Conservation (phyloP, 2,329 filamentous ascomycete genomes). For the Paradendryphiella salina region DNA sequence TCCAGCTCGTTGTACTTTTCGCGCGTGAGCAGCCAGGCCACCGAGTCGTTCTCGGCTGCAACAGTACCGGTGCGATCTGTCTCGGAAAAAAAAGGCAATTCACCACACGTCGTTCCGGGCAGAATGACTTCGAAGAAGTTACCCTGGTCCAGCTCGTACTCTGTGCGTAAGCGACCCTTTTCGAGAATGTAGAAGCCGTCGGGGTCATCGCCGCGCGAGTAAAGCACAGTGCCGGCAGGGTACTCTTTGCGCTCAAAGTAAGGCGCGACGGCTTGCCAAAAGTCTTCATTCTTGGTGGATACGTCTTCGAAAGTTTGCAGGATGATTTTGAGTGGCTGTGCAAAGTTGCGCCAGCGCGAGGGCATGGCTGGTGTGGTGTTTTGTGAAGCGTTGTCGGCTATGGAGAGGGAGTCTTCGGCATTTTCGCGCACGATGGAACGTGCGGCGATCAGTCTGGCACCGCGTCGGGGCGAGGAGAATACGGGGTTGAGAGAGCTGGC, state of each 20-base stretch:
- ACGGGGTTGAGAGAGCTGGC: constrained; percentile 54
- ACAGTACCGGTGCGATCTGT: constrained; percentile 87
- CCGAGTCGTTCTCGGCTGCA: constrained; percentile 76
- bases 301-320: constrained; percentile 93
- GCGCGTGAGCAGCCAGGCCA: constrained; percentile 78
- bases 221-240: constrained; percentile 71
- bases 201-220: constrained; percentile 72
- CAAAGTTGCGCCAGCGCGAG: constrained; percentile 80
- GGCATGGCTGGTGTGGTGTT: constrained; percentile 14
- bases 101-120: constrained; percentile 90
- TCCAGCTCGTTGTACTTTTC: constrained; percentile 75
- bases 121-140: constrained; percentile 89
- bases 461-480: constrained; percentile 77
- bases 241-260: constrained; percentile 76
- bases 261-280: constrained; percentile 80
- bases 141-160: constrained; percentile 90
- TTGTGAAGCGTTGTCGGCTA: constrained; percentile 16
- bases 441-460: constrained; percentile 77
- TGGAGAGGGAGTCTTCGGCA: constrained; percentile 20
- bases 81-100: constrained; percentile 93
- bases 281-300: constrained; percentile 85
- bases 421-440: constrained; percentile 69
- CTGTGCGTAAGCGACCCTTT: constrained; percentile 81
- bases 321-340: constrained; percentile 86
- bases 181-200: constrained; percentile 90